Percentiles rank a stretch among this genome's conserved stretches.
Evolutionary conservation across 306 rosid genomes (phyloP).

Genomic region (Prunus campanulata): DNA sequence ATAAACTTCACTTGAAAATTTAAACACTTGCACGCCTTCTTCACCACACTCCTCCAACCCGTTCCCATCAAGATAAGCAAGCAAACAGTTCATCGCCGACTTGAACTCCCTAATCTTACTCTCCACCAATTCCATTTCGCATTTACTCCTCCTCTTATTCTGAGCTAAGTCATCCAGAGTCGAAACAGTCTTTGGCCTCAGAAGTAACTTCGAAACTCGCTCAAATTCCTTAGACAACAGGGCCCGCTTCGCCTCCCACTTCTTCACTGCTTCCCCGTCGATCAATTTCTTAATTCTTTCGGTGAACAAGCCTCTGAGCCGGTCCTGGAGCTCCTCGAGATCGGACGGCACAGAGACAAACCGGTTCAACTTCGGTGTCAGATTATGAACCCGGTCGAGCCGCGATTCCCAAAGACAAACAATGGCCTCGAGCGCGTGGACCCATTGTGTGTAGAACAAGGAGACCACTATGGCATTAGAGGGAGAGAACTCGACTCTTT

Average conservation of each 20-base stretch:
- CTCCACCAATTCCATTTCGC: slow-evolving; percentile 39
- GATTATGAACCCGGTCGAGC: slow-evolving; percentile 42
- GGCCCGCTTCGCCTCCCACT: slow-evolving; percentile 39
- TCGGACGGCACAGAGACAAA: slow-evolving; percentile 43
- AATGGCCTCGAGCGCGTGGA: slow-evolving; percentile 50
- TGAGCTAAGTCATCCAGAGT: neutral
- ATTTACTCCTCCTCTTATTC: slow-evolving; percentile 30
- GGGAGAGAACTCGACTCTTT: neutral
- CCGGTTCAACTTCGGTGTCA: slow-evolving; percentile 39
- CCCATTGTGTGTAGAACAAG: slow-evolving; percentile 49
- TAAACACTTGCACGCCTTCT: slow-evolving; percentile 33
- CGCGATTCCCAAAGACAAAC: slow-evolving; percentile 63
- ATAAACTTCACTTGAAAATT: slow-evolving; percentile 29
- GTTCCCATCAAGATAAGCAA: slow-evolving; percentile 43
- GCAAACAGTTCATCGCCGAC: slow-evolving; percentile 58
- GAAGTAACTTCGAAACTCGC: neutral
- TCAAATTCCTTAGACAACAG: slow-evolving; percentile 30
- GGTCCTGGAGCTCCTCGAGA: slow-evolving; percentile 37
- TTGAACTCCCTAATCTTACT: slow-evolving; percentile 60
- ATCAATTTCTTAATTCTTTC: slow-evolving; percentile 39
- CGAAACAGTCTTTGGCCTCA: neutral
- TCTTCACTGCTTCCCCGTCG: slow-evolving; percentile 54
- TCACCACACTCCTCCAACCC: slow-evolving; percentile 16
- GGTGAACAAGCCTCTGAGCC: slow-evolving; percentile 42
- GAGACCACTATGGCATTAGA: slow-evolving; percentile 30